Evolutionary conservation across 202 grass and related monocot genomes (phyloP), one percentile per base, ranked within the genome.

Genomic region (Setaria viridis): DNA sequence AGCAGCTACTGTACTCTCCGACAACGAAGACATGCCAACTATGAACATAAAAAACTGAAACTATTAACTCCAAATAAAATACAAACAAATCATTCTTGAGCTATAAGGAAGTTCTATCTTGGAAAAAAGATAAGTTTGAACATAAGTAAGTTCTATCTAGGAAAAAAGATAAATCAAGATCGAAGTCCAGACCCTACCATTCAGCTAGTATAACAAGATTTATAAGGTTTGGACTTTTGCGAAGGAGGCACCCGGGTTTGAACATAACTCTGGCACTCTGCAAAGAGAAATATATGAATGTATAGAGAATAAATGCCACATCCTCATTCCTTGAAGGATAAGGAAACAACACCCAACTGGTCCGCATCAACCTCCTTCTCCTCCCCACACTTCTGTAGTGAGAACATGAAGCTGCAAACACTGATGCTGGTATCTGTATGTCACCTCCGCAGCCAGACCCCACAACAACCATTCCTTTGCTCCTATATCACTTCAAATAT

Each of bases 11-110:
- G 29, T 72, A 51, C 47, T 73, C 48, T 33, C 30, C 70, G 29
- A 73, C 29, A 66, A 37, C n/a, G n/a, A n/a, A n/a, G n/a, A n/a
- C n/a, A 72, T 49, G 45, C 4, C 25, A 72, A 33, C 13, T 32
- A 32, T 49, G 59, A 33, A 78, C 16, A 64, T 64, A 49, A 78
- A 42, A 62, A 78, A 75, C 43, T 34, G 45, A n/a, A 48, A 65
- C 46, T 34, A 37, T 21, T 49, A 51, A 45, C 25, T 79, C 30
- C 16, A 55, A 35, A 74, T 35, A 11, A 67, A 13, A 37, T 19
- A 17, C 4, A 51, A 51, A 67, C 8, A 48, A 66, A 14, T 51
- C 2, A 37, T 67, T 51, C 30, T 20, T 80, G 9, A 9, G 2
- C 30, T 21, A 67, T n/a, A 51, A n/a, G n/a, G n/a, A n/a, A n/a